Percentiles rank a stretch among this genome's conserved stretches.
Evolutionary conservation across 2,329 filamentous ascomycete species (phyloP).

Genomic region (Xylariaceae sp.): DNA sequence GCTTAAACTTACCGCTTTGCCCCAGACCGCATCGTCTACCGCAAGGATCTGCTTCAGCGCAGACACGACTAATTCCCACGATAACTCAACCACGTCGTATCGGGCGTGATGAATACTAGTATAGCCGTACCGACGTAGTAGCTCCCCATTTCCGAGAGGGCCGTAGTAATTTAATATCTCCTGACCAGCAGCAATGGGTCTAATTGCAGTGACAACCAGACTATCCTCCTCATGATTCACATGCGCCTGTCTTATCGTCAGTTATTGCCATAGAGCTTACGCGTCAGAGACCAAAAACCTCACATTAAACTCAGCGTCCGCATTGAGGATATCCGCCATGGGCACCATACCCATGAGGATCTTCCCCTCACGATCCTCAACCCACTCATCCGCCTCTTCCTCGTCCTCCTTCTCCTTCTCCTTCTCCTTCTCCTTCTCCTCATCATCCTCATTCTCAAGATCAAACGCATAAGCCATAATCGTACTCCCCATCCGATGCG

Average conservation of each 20-base stretch:
- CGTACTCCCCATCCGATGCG: constrained; percentile 77
- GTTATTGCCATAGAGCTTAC: not conserved
- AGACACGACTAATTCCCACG: constrained; percentile 52
- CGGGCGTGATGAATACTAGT: constrained; percentile 70
- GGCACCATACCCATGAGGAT: constrained; percentile 79
- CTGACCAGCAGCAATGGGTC: constrained; percentile 61
- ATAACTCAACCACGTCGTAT: constrained; percentile 78
- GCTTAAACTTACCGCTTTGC: constrained; percentile 37
- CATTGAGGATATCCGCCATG: constrained; percentile 84
- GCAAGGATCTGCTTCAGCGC: constrained; percentile 38
- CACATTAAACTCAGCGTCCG: constrained; percentile 82
- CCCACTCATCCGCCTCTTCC: constrained; percentile 58
- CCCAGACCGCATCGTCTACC: constrained; percentile 35
- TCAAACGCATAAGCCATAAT: constrained; percentile 96
- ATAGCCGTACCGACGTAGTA: constrained; percentile 81
- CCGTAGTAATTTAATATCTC: constrained; percentile 90
- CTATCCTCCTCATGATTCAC: constrained; percentile 48
- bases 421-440: constrained; percentile 46
- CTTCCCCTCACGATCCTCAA: constrained; percentile 55
- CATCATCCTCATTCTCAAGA: constrained; percentile 49
- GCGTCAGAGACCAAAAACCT: constrained; percentile 21
- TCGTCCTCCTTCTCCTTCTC: constrained; percentile 44
- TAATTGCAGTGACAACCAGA: constrained; percentile 67
- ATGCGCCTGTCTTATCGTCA: constrained; percentile 38
- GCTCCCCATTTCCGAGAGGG: constrained; percentile 72